Base-by-base conservation (phyloP, 352 stramenopile genomes). In the Globisporangium canariense region DNA sequence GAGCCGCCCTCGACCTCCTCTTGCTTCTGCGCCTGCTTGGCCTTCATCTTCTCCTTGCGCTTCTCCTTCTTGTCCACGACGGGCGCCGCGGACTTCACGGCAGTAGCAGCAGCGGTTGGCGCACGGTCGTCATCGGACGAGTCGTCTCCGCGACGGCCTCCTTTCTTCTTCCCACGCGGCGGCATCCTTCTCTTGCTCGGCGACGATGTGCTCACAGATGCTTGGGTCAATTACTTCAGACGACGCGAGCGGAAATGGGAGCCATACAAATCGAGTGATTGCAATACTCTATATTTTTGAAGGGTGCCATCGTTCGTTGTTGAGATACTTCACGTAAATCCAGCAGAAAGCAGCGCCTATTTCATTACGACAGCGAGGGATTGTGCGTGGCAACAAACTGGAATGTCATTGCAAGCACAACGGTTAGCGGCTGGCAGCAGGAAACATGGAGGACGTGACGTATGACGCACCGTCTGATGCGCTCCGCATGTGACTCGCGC, bases 131-230 rank as follows among this genome's bases (percentile, higher is more conserved):
- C 86, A n/a, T 88, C 83, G 52, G 81, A 83, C 61, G 82, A 91
- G 66, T 92, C 83, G 68, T 85, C 82, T 53, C 80, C 83, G 52
- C 78, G 79, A 25, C 83, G 81, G 22, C 73, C 73, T 69, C 83
- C 81, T 75, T 93, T 92, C 73, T 93, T 93, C 80, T 93, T 93
- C n/a, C 68, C 64, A 13, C 64, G 46, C 7, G 80, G 80, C 73
- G 84, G 79, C 84, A 93, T 93, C 10, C 18, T 32, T 16, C 10
- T n/a, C 13, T 46, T 14, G 38, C 13, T 46, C 40, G 16, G 10
- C 4, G 36, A 41, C 4, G 36, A 41, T 41, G 36, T 41, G 36
- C 36, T 14, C 36, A 41, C 36, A 11, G 11, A 41, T 41, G 36
- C 36, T 41, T 11, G 3, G 36, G 36, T 41, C 36, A 36, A 36